Base-by-base conservation (phyloP, 805 yeast genomes). In the Starmera quercuum region DNA sequence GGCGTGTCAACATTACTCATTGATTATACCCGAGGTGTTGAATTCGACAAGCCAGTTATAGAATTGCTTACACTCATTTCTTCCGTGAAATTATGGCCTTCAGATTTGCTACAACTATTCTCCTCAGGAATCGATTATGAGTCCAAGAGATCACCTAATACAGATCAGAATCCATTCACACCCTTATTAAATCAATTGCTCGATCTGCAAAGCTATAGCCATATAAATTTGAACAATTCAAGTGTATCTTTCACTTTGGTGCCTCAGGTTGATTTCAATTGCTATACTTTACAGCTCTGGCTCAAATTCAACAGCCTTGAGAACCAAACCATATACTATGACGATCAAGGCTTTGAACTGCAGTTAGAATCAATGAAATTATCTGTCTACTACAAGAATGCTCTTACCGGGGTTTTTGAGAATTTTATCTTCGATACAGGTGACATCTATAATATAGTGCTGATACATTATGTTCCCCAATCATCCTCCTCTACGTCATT, bases 281-380 rank as follows among this genome's bases (percentile, higher is more conserved):
- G 17, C 3, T 27, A 17, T 11, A 27, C 30, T 17, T 11, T 27
- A 7, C 30, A 27, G 13, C 19, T 27, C n/a, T 27, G 30, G 30
- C 17, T 27, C 12, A 27, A 27, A 12, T 27, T 27, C 15, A 27
- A 27, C 13, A 17, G 17, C n/a, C 11, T 27, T 27, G 30, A 27
- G 3, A 18, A 27, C 13, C 30, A 27, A 27, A 19, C 20, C 11
- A 27, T 27, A 9, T 27, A 27, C 19, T 11, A 12, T 8, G 30
- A 27, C n/a, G 20, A 27, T 18, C 17, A 27, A 27, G 30, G 30
- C 2, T 11, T 27, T 12, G n/a, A 15, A 4, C 13, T 27, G 13
- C 20, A 15, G n/a, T 11, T 27, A 5, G 30, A 27, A 11, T 27
- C 30, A 27, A 27, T 27, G 30, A 18, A n/a, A 10, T 27, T 27